Evolutionary conservation across 1,284 basidiomycete species (phyloP).

Genomic region (Testicularia cyperi): DNA sequence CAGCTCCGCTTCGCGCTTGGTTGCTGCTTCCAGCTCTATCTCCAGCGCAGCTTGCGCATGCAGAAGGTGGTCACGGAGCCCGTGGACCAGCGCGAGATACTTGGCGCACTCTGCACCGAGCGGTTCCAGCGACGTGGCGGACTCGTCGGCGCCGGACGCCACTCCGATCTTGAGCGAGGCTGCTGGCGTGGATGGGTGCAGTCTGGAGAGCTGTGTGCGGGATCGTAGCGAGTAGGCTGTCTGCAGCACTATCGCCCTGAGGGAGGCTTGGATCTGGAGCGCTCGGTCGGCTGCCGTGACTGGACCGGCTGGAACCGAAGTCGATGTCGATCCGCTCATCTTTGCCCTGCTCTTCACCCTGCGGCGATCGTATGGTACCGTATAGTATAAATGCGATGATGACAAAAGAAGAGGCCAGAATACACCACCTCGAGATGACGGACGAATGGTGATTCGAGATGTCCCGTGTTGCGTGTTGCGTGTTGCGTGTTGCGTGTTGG

Average conservation of each 20-base stretch:
- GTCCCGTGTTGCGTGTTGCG: too few relatives aligned
- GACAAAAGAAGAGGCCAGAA: too few relatives aligned
- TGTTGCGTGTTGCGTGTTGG: too few relatives aligned
- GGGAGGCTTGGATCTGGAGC: constrained; percentile 21
- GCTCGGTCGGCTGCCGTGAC: constrained; percentile 4
- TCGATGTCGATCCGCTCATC: too few relatives aligned
- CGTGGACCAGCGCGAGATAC: constrained; percentile 27
- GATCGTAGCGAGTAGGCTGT: constrained; percentile 33
- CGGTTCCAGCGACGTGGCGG: constrained; percentile 15
- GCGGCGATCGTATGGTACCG: too few relatives aligned
- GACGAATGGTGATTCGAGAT: too few relatives aligned
- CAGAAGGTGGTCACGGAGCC: constrained; percentile 25
- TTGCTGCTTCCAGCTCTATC: constrained; percentile 34
- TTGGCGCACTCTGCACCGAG: constrained; percentile 24
- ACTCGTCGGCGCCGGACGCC: constrained; percentile 4
- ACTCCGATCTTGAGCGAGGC: neutral
- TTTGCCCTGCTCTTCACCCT: too few relatives aligned
- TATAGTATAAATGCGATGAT: too few relatives aligned
- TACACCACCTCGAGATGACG: too few relatives aligned
- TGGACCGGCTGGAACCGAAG: too few relatives aligned
- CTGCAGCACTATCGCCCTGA: constrained; percentile 32
- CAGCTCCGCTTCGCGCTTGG: constrained; percentile 26
- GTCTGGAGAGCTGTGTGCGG: constrained; percentile 18
- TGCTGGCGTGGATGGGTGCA: neutral
- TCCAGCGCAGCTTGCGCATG: constrained; percentile 34